Conservation (phyloP, 225 moss, liverwort and hornwort genomes). For the Straminergon stramineum region DNA sequence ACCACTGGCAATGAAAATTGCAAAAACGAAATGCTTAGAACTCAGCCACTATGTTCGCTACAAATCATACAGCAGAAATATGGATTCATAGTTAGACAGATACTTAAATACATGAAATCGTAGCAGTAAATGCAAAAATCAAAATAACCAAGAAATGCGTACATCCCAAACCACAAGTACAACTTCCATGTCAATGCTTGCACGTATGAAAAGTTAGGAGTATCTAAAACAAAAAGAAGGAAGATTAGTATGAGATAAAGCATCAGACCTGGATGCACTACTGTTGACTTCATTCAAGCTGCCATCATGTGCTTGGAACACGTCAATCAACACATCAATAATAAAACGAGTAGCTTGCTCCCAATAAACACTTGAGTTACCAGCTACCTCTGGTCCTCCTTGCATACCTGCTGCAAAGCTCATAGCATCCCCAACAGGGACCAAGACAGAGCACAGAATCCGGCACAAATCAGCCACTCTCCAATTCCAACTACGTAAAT, state of each 20-base stretch:
- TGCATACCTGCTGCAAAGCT: conserved; percentile 61
- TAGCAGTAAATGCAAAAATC: not conserved
- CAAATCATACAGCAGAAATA: not conserved
- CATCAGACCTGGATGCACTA: conserved; percentile 22
- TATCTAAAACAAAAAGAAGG: not conserved
- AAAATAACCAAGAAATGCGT: not conserved
- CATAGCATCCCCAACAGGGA: conserved; percentile 63
- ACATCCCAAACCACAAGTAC: not conserved
- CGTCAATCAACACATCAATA: conserved; percentile 60
- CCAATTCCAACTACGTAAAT: conserved; percentile 69
- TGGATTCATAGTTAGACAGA: not conserved
- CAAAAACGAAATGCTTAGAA: not conserved
- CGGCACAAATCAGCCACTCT: conserved; percentile 75
- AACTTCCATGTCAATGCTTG: not conserved
- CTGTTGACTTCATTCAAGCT: conserved; percentile 11
- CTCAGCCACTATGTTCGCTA: not conserved
- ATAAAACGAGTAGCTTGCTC: conserved; percentile 69
- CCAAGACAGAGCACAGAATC: conserved; percentile 61
- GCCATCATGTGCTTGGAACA: conserved; percentile 45
- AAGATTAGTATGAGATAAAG: not conserved
- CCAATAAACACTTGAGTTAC: conserved; percentile 58
- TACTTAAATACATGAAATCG: not conserved
- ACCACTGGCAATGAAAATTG: conserved; percentile 9
- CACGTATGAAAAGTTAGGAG: not conserved
- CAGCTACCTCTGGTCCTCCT: conserved; percentile 45